A percentile compares a stretch with the other conserved stretches of the same genome.
phyloP scores from a whole-genome alignment of 441 rosid genomes.

The Flueggea neowawraea region DNA sequence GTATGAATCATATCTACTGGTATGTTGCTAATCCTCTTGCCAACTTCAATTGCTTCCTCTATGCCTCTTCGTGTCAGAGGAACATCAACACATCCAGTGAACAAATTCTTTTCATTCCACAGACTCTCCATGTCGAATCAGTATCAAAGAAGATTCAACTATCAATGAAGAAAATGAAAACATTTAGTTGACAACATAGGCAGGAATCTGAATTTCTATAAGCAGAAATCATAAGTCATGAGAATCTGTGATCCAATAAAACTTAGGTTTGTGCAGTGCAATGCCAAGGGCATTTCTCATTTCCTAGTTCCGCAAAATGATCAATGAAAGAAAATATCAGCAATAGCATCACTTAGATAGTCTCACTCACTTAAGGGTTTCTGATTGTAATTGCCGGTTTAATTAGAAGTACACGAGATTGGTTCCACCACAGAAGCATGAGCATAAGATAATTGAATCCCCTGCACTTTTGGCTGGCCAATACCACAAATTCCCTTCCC shows the following conservation, averaged over 20 bases:
- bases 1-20: constrained; percentile 92
- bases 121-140: constrained; percentile 93
- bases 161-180: constrained; percentile 5
- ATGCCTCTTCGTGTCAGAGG: constrained; percentile 90
- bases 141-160: constrained; percentile 88
- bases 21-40: constrained; percentile 88
- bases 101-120: constrained; percentile 97
- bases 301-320: no score
- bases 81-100: constrained; percentile 97
- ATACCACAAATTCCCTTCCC: constrained; percentile 16
- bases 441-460: constrained; percentile 41
- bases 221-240: no score
- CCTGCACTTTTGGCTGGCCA: constrained; percentile 17
- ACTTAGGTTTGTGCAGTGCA: no score
- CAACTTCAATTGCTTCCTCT: constrained; percentile 97
- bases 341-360: neutral
- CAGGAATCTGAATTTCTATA: no score
- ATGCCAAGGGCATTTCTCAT: no score
- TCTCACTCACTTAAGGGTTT: constrained; percentile 49
- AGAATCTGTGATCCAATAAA: no score
- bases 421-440: constrained; percentile 44
- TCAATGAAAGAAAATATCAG: no score
- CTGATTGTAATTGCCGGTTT: constrained; percentile 23
- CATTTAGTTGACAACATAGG: no score
- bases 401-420: constrained; percentile 35